Evolutionary conservation across 2,329 filamentous ascomycete species (phyloP).

Genomic region (Huntiella savannae): DNA sequence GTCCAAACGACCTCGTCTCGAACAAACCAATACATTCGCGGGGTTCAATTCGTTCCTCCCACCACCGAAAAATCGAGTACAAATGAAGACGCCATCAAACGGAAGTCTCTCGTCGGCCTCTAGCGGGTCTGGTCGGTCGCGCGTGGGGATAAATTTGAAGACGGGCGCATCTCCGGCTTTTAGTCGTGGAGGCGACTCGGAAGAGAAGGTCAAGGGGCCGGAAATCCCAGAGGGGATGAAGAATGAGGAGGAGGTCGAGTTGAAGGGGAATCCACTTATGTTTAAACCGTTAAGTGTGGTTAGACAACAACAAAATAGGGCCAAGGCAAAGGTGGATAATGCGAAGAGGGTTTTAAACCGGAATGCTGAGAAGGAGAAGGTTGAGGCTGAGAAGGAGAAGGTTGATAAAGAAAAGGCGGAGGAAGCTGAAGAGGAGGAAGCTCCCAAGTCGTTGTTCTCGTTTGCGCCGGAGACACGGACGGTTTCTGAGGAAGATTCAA

Average conservation of each 20-base stretch:
- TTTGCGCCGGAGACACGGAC: slow-evolving; percentile 19
- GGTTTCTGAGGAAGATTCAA: slow-evolving; percentile 13
- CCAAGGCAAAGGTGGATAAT: slow-evolving; percentile 43
- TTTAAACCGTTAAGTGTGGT: slow-evolving; percentile 79
- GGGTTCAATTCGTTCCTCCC: slow-evolving; percentile 78
- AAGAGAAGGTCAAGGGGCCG: slow-evolving; percentile 18
- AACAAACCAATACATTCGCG: slow-evolving; percentile 45
- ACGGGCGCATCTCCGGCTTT: slow-evolving; percentile 74
- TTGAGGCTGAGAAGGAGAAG: not conserved
- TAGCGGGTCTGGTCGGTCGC: slow-evolving; percentile 13
- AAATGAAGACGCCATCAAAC: slow-evolving; percentile 15
- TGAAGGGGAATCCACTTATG: slow-evolving; percentile 63
- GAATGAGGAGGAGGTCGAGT: slow-evolving; percentile 43
- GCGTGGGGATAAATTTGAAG: slow-evolving; percentile 44
- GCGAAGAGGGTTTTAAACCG: slow-evolving; percentile 14
- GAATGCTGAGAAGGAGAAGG: not conserved
- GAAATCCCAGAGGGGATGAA: slow-evolving; percentile 37
- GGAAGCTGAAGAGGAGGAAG: not conserved
- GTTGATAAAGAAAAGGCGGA: not conserved
- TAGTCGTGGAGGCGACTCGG: slow-evolving; percentile 28
- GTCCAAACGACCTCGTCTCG: slow-evolving; percentile 50
- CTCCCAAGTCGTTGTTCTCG: slow-evolving; percentile 52
- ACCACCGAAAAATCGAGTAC: slow-evolving; percentile 48
- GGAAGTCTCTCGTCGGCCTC: slow-evolving; percentile 11
- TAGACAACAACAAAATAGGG: slow-evolving; percentile 31